These are phyloP conservation scores for Phascolomyces articulosus DNA, from an alignment of 371 early-diverging fungal species.

Conservation along the genomic window DNA sequence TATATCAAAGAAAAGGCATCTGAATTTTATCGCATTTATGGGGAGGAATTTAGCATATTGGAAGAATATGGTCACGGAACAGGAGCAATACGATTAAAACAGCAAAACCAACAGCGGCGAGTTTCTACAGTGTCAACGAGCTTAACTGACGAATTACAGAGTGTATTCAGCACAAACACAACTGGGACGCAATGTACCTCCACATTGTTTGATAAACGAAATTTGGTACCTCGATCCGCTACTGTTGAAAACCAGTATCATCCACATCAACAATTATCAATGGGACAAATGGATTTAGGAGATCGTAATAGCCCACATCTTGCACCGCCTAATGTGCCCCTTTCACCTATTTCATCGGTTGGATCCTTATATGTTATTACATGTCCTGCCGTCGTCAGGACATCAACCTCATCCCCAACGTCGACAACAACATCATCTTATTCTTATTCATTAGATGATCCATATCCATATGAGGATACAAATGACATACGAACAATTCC, in stretches of 20 bases:
- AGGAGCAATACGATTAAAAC: background rate
- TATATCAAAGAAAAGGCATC: background rate
- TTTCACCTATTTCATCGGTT: too few relatives aligned
- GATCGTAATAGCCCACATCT: background rate
- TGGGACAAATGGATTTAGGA: background rate
- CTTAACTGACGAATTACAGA: too few relatives aligned
- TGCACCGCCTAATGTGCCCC: background rate
- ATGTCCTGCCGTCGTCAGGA: too few relatives aligned
- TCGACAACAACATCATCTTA: background rate
- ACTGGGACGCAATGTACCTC: background rate
- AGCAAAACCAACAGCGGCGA: background rate
- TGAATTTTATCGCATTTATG: slow-evolving; percentile 2
- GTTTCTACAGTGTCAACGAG: too few relatives aligned
- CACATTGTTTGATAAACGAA: background rate
- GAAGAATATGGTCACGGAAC: background rate
- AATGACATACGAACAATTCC: slow-evolving; percentile 9
- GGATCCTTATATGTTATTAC: too few relatives aligned
- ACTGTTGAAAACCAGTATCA: background rate
- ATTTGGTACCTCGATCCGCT: background rate
- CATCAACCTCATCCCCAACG: background rate
- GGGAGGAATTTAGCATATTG: slow-evolving; percentile 9
- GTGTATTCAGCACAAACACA: background rate
- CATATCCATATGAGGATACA: too few relatives aligned
- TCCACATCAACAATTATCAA: too few relatives aligned
- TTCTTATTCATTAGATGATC: background rate